phyloP scores from a whole-genome alignment of 495 filamentous ascomycete genomes.

The Podospora comata region DNA sequence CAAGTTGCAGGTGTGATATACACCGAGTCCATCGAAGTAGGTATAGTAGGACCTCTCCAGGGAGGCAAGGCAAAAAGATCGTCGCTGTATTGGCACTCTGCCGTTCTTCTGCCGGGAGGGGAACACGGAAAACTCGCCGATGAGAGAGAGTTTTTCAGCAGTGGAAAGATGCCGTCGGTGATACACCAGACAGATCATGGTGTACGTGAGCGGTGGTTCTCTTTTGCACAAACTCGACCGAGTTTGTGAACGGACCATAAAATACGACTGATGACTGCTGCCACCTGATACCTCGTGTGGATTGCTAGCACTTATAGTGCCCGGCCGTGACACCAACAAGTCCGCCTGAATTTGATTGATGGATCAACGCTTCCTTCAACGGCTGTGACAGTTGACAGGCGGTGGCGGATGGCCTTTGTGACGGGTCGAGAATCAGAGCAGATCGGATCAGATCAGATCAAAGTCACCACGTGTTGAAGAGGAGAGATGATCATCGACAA shows the following conservation, averaged over 20 bases:
- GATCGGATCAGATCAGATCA: not conserved
- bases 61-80: not conserved
- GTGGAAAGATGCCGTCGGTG: not conserved
- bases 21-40: not conserved
- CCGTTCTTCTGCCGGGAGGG: not conserved
- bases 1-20: not conserved
- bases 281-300: not conserved
- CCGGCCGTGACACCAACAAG: not conserved
- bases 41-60: not conserved
- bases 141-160: not conserved
- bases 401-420: not conserved
- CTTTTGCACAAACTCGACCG: not conserved
- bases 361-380: not conserved
- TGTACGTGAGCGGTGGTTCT: not conserved
- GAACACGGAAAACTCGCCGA: not conserved
- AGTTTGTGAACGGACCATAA: not conserved
- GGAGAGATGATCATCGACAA: not conserved
- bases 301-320: not conserved
- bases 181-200: not conserved
- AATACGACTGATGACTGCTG: not conserved
- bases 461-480: not conserved
- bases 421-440: too few relatives aligned
- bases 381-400: not conserved
- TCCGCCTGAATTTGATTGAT: not conserved
- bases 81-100: not conserved